Evolutionary conservation across 2,329 filamentous ascomycete genomes (phyloP).

Genomic region (Periconia sp.): DNA sequence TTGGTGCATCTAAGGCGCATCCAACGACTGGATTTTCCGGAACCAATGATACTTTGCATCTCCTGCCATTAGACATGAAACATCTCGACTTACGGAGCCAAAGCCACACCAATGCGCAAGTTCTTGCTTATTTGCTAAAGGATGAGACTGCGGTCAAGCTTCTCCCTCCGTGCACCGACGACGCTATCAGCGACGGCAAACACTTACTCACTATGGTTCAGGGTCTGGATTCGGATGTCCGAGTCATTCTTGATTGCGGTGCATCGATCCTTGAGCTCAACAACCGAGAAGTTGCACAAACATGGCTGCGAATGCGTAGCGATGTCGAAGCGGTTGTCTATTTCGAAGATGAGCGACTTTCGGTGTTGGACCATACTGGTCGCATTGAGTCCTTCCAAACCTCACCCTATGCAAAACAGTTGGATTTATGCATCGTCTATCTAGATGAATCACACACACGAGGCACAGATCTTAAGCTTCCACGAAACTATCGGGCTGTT

Average conservation of each 20-base stretch:
- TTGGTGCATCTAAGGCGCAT: conserved; percentile 52
- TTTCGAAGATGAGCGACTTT: conserved; percentile 52
- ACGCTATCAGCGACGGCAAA: background rate
- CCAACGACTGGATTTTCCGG: conserved; percentile 69
- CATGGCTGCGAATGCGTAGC: conserved; percentile 58
- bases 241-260: conserved; percentile 65
- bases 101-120: conserved; percentile 67
- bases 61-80: conserved; percentile 59
- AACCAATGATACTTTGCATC: conserved; percentile 62
- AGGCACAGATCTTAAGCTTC: conserved; percentile 62
- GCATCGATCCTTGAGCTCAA: conserved; percentile 65
- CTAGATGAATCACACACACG: conserved; percentile 64
- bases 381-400: conserved; percentile 51
- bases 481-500: conserved; percentile 50
- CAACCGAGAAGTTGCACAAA: conserved; percentile 53
- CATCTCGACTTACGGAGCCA: conserved; percentile 59
- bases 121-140: conserved; percentile 61
- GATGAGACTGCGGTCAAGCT: conserved; percentile 36
- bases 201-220: conserved; percentile 41
- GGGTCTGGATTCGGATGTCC: conserved; percentile 37
- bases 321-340: conserved; percentile 55
- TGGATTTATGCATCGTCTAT: conserved; percentile 58
- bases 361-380: conserved; percentile 48
- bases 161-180: background rate
- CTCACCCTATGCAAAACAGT: conserved; percentile 57